Base-by-base conservation (phyloP, 75 land plant genomes). In the Larix kaempferi region DNA sequence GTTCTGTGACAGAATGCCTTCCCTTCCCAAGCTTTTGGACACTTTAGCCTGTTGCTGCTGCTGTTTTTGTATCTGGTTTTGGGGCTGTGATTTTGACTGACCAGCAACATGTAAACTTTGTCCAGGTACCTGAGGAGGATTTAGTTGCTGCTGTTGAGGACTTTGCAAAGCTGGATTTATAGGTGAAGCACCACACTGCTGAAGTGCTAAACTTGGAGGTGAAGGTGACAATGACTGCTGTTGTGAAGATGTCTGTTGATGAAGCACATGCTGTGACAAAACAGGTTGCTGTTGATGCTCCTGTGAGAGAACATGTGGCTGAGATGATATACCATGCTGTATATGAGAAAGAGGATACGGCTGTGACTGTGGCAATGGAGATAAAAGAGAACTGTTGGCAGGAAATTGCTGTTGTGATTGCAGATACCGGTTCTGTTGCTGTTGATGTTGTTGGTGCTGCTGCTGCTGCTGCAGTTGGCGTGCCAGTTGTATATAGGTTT, bases 1-100 rank as follows among this genome's bases (percentile, higher is more conserved):
- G 66, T 77, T 84, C 39, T 84, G 90, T 80, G 86, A 66, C 72
- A 80, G 14, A 78, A 82, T 80, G 60, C 87, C 95, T 58, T 84
- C 93, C 59, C 87, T 84, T 55, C 88, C 91, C 27, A 81, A 60
- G 15, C 90, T 89, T 65, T 91, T 93, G 49, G 80, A 23, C 74
- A 60, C 59, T 74, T 89, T 87, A 59, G 74, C 74, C 67, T 82
- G 93, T 27, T 78, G 77, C 72, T 82, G 69, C 74, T 88, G 93
- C 78, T 85, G 85, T 21, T 78, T 78, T 64, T 89, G 55, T 56
- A 77, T 76, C 78, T 19, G 75, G 14, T 61, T 84, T 52, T 86
- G 89, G 49, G 49, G 49, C 49, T 44, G 52, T 10, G 11, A 49
- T 10, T 49, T 22, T 26, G 66, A 52, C 58, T 60, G 74, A 56